Conservation (phyloP, 495 filamentous ascomycete species). For the Tuber magnatum region DNA sequence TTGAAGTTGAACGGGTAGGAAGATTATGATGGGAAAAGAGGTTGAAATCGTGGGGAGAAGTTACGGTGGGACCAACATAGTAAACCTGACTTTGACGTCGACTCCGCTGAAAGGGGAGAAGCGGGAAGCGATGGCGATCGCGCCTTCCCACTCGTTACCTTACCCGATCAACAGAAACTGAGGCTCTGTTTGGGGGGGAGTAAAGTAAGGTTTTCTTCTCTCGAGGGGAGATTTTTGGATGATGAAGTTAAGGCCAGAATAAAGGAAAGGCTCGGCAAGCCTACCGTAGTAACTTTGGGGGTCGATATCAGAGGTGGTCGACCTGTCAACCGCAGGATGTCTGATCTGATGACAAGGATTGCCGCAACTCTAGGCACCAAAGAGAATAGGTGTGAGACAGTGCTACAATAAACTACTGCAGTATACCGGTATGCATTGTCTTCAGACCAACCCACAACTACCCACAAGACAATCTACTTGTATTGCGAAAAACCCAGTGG, state of each 20-base stretch:
- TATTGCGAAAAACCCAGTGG: not conserved
- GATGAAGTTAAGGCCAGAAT: constrained; percentile 2
- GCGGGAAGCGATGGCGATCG: constrained; percentile 1
- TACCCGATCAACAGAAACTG: not conserved
- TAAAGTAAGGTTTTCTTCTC: not conserved
- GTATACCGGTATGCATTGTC: not conserved
- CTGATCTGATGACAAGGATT: constrained; percentile 2
- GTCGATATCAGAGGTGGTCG: not conserved
- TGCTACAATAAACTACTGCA: not conserved
- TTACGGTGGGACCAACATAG: not conserved
- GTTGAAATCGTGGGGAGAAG: not conserved
- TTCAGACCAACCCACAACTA: not conserved
- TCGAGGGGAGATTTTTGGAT: not conserved
- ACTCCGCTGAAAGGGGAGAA: not conserved
- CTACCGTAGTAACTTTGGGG: not conserved
- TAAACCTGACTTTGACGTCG: not conserved
- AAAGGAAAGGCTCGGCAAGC: constrained; percentile 1
- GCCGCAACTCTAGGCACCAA: not conserved
- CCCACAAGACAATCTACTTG: not conserved
- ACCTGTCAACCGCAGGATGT: not conserved
- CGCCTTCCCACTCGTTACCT: not conserved
- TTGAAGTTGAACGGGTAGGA: not conserved
- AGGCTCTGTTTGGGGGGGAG: not conserved
- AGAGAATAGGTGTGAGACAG: not conserved
- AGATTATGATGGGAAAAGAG: not conserved